Percentiles rank a stretch among this genome's conserved stretches.
These are phyloP conservation scores for Dictyostelium discoideum DNA, from an alignment of 78 protist genomes.

Conservation along the genomic window dicty_2.7 NC_007091.3:3359501-3360000, in stretches of 20 bases:
- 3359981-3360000: conserved; percentile 69
- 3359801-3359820: conserved; percentile 63
- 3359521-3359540: neutral
- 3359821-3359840: conserved; percentile 76
- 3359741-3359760: conserved; percentile 48
- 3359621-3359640: neutral
- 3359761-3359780: conserved; percentile 16
- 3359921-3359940: conserved; percentile 47
- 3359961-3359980: conserved; percentile 60
- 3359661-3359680: conserved; percentile 50
- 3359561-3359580: conserved; percentile 8
- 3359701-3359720: conserved; percentile 45
- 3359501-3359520: neutral
- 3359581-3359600: neutral
- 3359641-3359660: conserved; percentile 15
- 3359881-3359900: conserved; percentile 12
- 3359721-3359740: conserved; percentile 30
- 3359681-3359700: conserved; percentile 69
- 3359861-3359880: conserved; percentile 36
- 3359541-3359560: neutral
- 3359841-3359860: conserved; percentile 65
- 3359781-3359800: conserved; percentile 57
- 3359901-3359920: conserved; percentile 40
- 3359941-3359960: conserved; percentile 57
- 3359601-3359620: conserved; percentile 16